Evolutionary conservation across 768 basidiomycete species (phyloP).

Genomic region (Podaxis pistillaris): DNA sequence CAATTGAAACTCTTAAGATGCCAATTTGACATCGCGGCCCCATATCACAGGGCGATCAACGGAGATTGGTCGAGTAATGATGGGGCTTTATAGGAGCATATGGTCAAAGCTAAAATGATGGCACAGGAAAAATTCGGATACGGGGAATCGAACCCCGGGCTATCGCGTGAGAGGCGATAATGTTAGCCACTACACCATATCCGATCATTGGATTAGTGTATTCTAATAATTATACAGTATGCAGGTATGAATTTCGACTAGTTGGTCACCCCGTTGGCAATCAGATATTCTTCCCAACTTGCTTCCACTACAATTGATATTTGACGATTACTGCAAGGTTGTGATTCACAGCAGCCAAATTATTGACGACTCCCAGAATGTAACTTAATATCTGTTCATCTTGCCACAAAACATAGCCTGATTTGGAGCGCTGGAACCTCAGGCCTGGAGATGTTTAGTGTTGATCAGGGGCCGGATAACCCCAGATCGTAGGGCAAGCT

Average conservation of each 20-base stretch:
- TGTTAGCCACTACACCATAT: slow-evolving; percentile 17
- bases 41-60: too few relatives aligned
- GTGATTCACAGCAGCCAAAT: neutral
- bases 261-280: too few relatives aligned
- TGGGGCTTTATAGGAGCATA: too few relatives aligned
- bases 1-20: too few relatives aligned
- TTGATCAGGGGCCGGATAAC: too few relatives aligned
- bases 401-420: neutral
- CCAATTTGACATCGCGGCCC: too few relatives aligned
- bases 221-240: too few relatives aligned
- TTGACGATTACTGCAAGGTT: neutral
- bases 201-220: neutral
- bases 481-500: too few relatives aligned
- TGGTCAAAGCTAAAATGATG: too few relatives aligned
- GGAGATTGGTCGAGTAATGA: too few relatives aligned
- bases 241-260: too few relatives aligned
- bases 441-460: neutral
- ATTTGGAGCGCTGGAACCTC: neutral
- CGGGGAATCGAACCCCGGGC: slow-evolving; percentile 17
- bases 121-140: slow-evolving; percentile 5
- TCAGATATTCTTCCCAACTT: too few relatives aligned
- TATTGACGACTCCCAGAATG: neutral
- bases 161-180: slow-evolving; percentile 17
- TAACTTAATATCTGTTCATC: neutral
- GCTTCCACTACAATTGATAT: neutral